Evolutionary conservation across 108 stramenopile genomes (phyloP).

Genomic region (Cyclotella atomus): DNA sequence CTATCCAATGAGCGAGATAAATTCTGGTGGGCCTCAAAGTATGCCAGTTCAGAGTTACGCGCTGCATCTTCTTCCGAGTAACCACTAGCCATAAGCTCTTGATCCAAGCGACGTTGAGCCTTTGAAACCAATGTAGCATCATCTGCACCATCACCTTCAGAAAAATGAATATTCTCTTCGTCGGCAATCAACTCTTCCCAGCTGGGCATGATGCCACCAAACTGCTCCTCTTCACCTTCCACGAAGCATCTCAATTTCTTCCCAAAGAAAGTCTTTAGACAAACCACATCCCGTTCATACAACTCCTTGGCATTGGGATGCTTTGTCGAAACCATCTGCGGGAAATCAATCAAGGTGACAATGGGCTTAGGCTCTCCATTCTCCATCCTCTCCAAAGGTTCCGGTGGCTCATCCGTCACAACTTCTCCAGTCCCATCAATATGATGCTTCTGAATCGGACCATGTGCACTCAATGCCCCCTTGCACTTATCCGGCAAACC

Average conservation of each 20-base stretch:
- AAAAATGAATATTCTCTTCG: constrained; percentile 8
- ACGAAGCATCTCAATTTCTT: constrained; percentile 84
- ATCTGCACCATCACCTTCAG: constrained; percentile 41
- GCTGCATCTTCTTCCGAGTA: constrained; percentile 73
- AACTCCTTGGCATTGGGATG: constrained; percentile 97
- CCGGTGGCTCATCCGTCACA: constrained; percentile 57
- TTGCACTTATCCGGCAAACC: constrained; percentile 74
- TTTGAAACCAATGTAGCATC: constrained; percentile 46
- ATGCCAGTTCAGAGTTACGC: constrained; percentile 77
- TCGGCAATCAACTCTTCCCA: constrained; percentile 63
- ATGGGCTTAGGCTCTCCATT: constrained; percentile 85
- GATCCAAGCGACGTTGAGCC: constrained; percentile 73
- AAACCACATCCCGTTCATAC: constrained; percentile 91
- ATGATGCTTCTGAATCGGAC: constrained; percentile 65
- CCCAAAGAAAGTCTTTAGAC: constrained; percentile 87
- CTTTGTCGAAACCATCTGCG: constrained; percentile 97
- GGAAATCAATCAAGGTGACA: constrained; percentile 99
- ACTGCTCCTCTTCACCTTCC: constrained; percentile 52
- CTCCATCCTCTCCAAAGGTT: constrained; percentile 68
- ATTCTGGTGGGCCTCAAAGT: constrained; percentile 56
- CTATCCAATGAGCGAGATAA: constrained; percentile 48
- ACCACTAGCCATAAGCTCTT: constrained; percentile 80
- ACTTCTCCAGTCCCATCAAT: constrained; percentile 71
- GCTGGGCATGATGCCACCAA: constrained; percentile 56
- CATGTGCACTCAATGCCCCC: constrained; percentile 76